A percentile compares a stretch with the other conserved stretches of the same genome.
These are phyloP conservation scores for Capsicum pubescens DNA, from an alignment of 257 asterid species.

Conservation along the genomic window DNA sequence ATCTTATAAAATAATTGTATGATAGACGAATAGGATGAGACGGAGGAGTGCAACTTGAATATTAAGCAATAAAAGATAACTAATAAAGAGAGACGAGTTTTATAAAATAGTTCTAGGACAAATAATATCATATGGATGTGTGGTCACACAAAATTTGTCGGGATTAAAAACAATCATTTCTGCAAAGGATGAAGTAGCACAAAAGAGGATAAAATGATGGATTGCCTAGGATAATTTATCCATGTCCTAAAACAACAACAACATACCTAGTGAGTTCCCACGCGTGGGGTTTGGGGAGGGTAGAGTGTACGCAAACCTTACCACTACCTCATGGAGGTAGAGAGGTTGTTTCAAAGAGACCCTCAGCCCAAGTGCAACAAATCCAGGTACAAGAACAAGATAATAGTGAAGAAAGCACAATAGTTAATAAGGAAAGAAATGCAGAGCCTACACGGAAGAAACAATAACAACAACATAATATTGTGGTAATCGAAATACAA, in stretches of 20 bases:
- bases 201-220: not conserved
- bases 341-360: too few species aligned
- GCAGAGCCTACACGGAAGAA: too few species aligned
- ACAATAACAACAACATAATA: too few species aligned
- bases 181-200: not conserved
- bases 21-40: not conserved
- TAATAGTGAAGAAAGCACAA: too few species aligned
- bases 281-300: too few species aligned
- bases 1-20: not conserved
- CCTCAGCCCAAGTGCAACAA: too few species aligned
- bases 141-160: not conserved
- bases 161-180: not conserved
- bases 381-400: too few species aligned
- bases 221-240: not conserved
- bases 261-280: too few species aligned
- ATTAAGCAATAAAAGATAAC: not conserved
- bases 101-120: not conserved
- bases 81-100: not conserved
- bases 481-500: too few species aligned
- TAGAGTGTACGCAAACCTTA: too few species aligned
- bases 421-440: too few species aligned
- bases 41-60: not conserved
- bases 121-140: not conserved
- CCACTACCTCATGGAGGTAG: too few species aligned
- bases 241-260: not conserved